Evolutionary conservation across 139 green algal genomes (phyloP), one percentile per base, ranked within the genome.

Genomic region (Micractinium conductrix): DNA sequence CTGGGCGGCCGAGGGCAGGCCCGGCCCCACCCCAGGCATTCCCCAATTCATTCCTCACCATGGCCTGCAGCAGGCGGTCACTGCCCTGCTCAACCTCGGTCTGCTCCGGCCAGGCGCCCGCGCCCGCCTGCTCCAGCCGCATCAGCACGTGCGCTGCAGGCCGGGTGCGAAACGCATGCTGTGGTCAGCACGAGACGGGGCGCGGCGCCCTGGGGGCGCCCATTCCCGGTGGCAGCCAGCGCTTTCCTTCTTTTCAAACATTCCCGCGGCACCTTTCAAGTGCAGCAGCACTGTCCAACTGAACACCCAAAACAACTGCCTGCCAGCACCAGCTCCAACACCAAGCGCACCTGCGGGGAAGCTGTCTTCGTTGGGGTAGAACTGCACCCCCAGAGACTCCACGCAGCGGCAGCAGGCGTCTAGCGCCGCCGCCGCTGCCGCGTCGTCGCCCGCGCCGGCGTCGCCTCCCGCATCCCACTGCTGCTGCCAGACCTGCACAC

Each of bases 41-140:
- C n/a, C n/a, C n/a, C n/a, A n/a, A n/a, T n/a, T n/a, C n/a, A n/a
- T n/a, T n/a, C 10, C 78, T 2, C 68, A 79, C 68, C 80, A 79
- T 79, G 28, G 80, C 81, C 10, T 35, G 70, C 72, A 81, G 69
- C 53, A 86, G n/a, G 17, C 81, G 53, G n/a, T 30, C 55, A 44
- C 62, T 81, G 69, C 40, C 55, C 35, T 71, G 81, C 43, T 40
- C 9, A 42, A 76, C 26, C 50, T 53, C 37, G 14, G 60, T 81
- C 16, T 19, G 40, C 10, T 53, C 19, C 6, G 93, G 93, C 95
- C 94, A 98, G 45, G 89, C 79, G 28, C 95, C 95, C 19, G 90
- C 89, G 17, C 94, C 93, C 37, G 91, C 68, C 79, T 93, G 86
- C 85, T 97, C 93, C 62, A 98, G 86, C n/a, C 93, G 87, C 75